phyloP scores from a whole-genome alignment of 495 filamentous ascomycete genomes.

The Physcia stellaris region DNA sequence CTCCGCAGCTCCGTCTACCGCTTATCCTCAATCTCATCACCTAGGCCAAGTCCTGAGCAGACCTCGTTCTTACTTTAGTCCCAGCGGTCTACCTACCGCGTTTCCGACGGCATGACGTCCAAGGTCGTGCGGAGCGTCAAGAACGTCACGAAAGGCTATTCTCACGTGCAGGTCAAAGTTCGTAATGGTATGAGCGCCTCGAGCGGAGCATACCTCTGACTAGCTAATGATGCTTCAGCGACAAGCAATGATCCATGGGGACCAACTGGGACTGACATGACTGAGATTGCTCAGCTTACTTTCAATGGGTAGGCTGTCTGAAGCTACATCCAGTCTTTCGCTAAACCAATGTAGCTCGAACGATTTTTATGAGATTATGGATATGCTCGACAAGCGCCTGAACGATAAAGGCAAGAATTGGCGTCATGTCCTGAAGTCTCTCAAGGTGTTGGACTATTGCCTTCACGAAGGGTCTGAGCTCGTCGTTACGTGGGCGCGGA shows the following conservation, averaged over 20 bases:
- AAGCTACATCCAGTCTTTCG: conserved; percentile 2
- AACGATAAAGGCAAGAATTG: conserved; percentile 99
- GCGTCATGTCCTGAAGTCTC: conserved; percentile 93
- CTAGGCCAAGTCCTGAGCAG: no score
- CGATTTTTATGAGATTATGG: conserved; percentile 99
- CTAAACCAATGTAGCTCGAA: conserved; percentile 47
- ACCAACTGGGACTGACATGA: conserved; percentile 96
- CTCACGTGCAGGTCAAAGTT: conserved; percentile 93
- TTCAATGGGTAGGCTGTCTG: conserved; percentile 69
- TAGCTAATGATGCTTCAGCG: conserved; percentile 39
- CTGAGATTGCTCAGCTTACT: conserved; percentile 93
- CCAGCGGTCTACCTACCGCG: no score
- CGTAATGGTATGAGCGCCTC: conserved; percentile 64
- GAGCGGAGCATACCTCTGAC: not conserved
- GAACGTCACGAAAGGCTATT: conserved; percentile 99
- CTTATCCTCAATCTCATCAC: no score
- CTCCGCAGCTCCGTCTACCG: no score
- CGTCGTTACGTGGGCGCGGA: conserved; percentile 94
- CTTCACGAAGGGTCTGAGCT: conserved; percentile 94
- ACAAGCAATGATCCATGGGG: conserved; percentile 99
- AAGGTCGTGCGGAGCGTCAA: conserved; percentile 97
- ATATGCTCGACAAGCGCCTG: conserved; percentile 97
- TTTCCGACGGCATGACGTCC: conserved; percentile 56
- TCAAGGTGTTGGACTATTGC: conserved; percentile 97
- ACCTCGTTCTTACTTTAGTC: no score